phyloP scores from a whole-genome alignment of 371 early-diverging fungal genomes.

The Mortierella sp. region DNA sequence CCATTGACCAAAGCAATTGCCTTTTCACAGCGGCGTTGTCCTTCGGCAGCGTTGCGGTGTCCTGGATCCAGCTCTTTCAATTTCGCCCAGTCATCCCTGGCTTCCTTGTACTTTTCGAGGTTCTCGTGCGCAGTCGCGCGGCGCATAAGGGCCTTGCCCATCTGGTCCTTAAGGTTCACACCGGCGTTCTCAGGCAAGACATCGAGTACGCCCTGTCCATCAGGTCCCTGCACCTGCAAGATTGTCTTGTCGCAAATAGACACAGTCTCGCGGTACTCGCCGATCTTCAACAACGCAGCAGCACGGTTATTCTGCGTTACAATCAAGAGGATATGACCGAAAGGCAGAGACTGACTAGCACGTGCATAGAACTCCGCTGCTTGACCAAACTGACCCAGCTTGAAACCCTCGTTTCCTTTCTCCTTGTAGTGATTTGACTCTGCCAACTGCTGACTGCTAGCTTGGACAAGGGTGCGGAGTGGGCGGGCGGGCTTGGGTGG shows the following conservation, averaged over 20 bases:
- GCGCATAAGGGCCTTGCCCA: constrained; percentile 80
- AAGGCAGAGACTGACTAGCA: constrained; percentile 74
- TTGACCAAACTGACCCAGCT: constrained; percentile 90
- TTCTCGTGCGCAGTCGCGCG: constrained; percentile 88
- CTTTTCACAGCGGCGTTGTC: constrained; percentile 75
- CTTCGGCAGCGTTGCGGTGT: constrained; percentile 70
- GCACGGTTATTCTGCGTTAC: constrained; percentile 93
- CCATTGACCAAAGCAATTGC: constrained; percentile 59
- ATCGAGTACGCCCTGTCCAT: constrained; percentile 58
- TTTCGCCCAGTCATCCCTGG: constrained; percentile 78
- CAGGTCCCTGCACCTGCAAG: constrained; percentile 60
- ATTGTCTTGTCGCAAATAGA: constrained; percentile 73
- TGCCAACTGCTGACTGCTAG: constrained; percentile 43
- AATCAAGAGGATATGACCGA: constrained; percentile 74
- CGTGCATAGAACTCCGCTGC: constrained; percentile 82
- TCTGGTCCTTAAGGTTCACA: constrained; percentile 72
- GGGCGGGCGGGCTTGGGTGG: constrained; percentile 49
- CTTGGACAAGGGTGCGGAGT: constrained; percentile 48
- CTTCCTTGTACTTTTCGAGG: constrained; percentile 83
- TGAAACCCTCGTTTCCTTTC: constrained; percentile 87
- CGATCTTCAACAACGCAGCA: constrained; percentile 86
- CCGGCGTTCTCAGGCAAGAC: constrained; percentile 53
- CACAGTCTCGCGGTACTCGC: constrained; percentile 81
- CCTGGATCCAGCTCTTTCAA: constrained; percentile 61
- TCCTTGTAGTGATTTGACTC: constrained; percentile 66